Evolutionary conservation across 345 rosid genomes (phyloP).

Genomic region (Camelina sativa): DNA sequence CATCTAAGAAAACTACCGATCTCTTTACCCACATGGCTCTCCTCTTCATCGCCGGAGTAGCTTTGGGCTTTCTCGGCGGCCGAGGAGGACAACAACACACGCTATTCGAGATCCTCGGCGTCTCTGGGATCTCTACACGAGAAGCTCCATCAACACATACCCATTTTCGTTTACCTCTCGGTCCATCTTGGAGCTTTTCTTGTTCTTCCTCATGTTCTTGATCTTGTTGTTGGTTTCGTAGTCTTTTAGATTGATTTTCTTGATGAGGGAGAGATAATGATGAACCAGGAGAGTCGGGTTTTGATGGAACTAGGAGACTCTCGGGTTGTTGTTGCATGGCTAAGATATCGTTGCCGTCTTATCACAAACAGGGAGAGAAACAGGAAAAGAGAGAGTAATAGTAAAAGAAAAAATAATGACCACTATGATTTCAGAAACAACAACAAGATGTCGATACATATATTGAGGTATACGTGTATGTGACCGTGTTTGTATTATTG

Average conservation of each 20-base stretch:
- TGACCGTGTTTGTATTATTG: conserved; percentile 3
- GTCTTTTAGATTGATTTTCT: conserved; percentile 16
- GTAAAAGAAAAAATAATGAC: background rate
- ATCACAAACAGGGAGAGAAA: conserved; percentile 38
- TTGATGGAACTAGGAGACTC: conserved; percentile 43
- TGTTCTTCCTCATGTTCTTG: conserved; percentile 7
- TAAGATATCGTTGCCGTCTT: conserved; percentile 48
- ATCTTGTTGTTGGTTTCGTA: conserved; percentile 17
- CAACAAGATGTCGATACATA: background rate
- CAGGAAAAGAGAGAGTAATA: conserved; percentile 22
- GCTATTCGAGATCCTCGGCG: conserved; percentile 43
- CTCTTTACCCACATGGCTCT: conserved; percentile 41
- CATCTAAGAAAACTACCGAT: conserved; percentile 54
- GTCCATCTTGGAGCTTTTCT: conserved; percentile 26
- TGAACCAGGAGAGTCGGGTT: conserved; percentile 36
- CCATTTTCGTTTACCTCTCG: conserved; percentile 41
- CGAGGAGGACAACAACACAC: conserved; percentile 56
- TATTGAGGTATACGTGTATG: conserved; percentile 10
- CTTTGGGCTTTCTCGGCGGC: conserved; percentile 74
- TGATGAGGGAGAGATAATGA: conserved; percentile 21
- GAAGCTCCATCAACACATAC: conserved; percentile 39
- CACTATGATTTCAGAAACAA: conserved; percentile 16
- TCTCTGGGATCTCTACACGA: conserved; percentile 47
- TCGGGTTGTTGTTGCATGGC: conserved; percentile 56
- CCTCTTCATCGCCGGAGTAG: conserved; percentile 51